These are phyloP conservation scores for Aspergillus sp. DNA, from an alignment of 2,329 filamentous ascomycete species.

Conservation along the genomic window DNA sequence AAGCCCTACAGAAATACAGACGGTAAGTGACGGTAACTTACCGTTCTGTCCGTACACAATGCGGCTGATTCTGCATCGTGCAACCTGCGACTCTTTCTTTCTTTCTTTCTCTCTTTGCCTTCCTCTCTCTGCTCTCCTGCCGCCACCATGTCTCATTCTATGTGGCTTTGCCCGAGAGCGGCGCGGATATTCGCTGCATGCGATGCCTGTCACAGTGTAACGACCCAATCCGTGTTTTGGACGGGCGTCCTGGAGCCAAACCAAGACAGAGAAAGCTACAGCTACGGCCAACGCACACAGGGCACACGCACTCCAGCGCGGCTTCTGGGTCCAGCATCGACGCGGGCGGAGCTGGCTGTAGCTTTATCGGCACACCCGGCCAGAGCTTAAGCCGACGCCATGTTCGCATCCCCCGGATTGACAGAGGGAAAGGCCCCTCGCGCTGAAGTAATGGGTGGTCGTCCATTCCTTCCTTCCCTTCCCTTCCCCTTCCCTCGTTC, in stretches of 20 bases:
- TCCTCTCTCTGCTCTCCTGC: not conserved
- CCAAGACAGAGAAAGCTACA: not conserved
- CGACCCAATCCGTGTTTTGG: not conserved
- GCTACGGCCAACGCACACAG: constrained; percentile 1
- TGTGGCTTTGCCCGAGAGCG: not conserved
- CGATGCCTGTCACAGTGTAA: not conserved
- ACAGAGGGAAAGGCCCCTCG: constrained; percentile 34
- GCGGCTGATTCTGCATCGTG: not conserved
- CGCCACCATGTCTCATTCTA: not conserved
- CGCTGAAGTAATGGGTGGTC: constrained; percentile 45
- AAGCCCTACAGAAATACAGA: not conserved
- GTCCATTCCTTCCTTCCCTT: constrained; percentile 42
- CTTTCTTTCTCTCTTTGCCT: not conserved
- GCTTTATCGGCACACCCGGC: not conserved
- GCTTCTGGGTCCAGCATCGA: not conserved
- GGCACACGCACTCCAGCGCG: not conserved
- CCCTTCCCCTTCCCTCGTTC: constrained; percentile 30
- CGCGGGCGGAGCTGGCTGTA: not conserved
- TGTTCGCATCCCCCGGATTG: not conserved
- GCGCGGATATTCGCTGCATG: not conserved
- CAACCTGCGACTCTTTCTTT: not conserved
- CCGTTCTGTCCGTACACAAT: not conserved
- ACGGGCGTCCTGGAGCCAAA: not conserved
- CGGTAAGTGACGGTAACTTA: not conserved
- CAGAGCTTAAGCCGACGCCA: not conserved